Evolutionary conservation across 768 basidiomycete genomes (phyloP).

Genomic region (Dentipellis sp.): DNA sequence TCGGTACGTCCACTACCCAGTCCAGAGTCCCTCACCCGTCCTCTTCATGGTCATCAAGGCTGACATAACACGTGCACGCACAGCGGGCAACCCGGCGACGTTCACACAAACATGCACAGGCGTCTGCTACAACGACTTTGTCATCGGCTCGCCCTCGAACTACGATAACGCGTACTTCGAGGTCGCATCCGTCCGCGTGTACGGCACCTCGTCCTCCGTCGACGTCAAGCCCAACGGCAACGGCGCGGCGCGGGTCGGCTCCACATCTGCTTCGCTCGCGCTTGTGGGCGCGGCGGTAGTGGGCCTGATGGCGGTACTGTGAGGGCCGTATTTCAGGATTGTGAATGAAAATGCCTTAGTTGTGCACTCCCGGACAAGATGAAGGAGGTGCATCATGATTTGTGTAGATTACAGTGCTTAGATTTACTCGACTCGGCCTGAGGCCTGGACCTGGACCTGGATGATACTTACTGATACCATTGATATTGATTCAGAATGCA

Average conservation of each 20-base stretch:
- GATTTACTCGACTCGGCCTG: no score
- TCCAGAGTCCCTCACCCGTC: conserved; percentile 1
- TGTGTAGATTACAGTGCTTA: no score
- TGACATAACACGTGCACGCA: no score
- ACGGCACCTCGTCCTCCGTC: conserved; percentile 7
- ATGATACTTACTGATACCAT: no score
- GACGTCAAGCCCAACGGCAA: not conserved
- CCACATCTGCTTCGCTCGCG: not conserved
- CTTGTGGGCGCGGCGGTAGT: not conserved
- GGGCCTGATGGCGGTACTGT: not conserved
- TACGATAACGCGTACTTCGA: conserved; percentile 32
- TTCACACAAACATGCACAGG: conserved; percentile 8
- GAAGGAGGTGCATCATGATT: no score
- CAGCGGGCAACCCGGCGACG: conserved; percentile 3
- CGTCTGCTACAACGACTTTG: conserved; percentile 22
- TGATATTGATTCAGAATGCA: no score
- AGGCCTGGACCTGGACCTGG: no score
- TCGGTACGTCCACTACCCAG: not conserved
- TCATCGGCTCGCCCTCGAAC: conserved; percentile 22
- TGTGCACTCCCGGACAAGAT: no score
- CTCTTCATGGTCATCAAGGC: not conserved
- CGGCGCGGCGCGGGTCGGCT: not conserved
- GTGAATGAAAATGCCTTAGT: no score
- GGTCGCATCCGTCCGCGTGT: conserved; percentile 28
- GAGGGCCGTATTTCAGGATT: no score